A percentile compares a stretch with the other conserved stretches of the same genome.
Evolutionary conservation across 163 green algal species (phyloP).

Genomic region (Scenedesmus sp.): DNA sequence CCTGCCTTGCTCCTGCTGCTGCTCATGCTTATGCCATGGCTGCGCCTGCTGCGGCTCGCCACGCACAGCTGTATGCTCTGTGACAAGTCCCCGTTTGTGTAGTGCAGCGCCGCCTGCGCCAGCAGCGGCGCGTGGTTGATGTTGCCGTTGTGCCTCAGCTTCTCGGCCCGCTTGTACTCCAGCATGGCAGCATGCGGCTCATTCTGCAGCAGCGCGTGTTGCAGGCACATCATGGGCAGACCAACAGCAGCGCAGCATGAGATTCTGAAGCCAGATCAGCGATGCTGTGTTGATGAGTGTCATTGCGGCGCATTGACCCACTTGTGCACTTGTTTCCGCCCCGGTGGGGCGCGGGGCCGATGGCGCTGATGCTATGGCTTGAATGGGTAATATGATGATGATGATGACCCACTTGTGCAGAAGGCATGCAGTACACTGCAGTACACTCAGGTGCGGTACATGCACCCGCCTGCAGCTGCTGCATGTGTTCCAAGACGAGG

Average conservation of each 20-base stretch:
- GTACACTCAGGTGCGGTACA: too few relatives aligned
- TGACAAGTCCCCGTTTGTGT: constrained; percentile 69
- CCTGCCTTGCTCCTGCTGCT: background rate
- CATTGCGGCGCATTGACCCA: too few relatives aligned
- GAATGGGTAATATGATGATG: too few relatives aligned
- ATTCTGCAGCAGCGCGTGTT: constrained; percentile 61
- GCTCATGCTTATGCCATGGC: background rate
- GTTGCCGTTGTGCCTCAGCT: constrained; percentile 68
- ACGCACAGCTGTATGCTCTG: constrained; percentile 77
- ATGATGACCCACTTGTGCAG: too few relatives aligned
- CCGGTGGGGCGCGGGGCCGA: too few relatives aligned
- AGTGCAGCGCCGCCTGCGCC: constrained; percentile 75
- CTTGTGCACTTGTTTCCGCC: constrained; percentile 72
- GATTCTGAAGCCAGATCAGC: background rate
- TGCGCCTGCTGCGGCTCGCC: constrained; percentile 28
- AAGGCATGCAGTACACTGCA: too few relatives aligned
- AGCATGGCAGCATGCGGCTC: constrained; percentile 63
- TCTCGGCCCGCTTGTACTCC: constrained; percentile 69
- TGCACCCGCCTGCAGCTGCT: too few relatives aligned
- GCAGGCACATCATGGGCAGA: background rate
- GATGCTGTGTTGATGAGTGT: too few relatives aligned
- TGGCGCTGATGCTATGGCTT: too few relatives aligned
- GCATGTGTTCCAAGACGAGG: too few relatives aligned
- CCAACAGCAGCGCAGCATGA: background rate
- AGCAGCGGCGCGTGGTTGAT: constrained; percentile 76